Evolutionary conservation across 495 filamentous ascomycete genomes (phyloP), one percentile per base, ranked within the genome.

Genomic region (Pyrenopolyporus hunteri): DNA sequence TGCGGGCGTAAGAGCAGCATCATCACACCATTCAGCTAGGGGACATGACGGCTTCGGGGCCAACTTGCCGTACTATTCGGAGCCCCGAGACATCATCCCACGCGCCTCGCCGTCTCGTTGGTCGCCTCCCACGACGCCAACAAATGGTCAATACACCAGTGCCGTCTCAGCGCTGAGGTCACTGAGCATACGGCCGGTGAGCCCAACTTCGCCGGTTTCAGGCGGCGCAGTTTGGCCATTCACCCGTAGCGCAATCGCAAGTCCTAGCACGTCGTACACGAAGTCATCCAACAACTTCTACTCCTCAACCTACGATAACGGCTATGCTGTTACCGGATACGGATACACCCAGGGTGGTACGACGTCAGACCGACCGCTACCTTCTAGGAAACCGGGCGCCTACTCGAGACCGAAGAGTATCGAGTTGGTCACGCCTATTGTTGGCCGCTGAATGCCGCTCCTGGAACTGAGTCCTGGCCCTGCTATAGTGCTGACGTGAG

Each of bases 341-440:
- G 73, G 68, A 11, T 70, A 74, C 33, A 63, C 62, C 44, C 59
- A 67, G 25, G 42, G 52, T 7, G 69, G 69, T 43, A 65, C 46
- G 4, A 60, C 66, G 31, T 46, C 73, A 11, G 78, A 80, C 31
- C 73, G 79, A 10, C 79, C 79, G 6, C 64, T 81, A 16, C 79
- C 79, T 0, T 61, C 67, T 11, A 75, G 78, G 37, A 70, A 71
- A 36, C 78, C 79, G 1, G 70, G 72, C 5, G 64, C 69, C 31
- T 77, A 80, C 69, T 78, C 78, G 47, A 71, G 78, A 32, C 78
- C 79, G 2, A 81, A 80, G 68, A 79, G 76, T 64, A 79, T 81
- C 62, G 78, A 80, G 64, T 69, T 81, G 20, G 76, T 81, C 25
- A 80, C 77, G 23, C 79, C 79, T 26, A 76, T 81, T 70, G 52